Percentiles rank a stretch among this genome's conserved stretches.
phyloP scores from a whole-genome alignment of 2,329 filamentous ascomycete genomes.

The Simplicillium aogashimaense region DNA sequence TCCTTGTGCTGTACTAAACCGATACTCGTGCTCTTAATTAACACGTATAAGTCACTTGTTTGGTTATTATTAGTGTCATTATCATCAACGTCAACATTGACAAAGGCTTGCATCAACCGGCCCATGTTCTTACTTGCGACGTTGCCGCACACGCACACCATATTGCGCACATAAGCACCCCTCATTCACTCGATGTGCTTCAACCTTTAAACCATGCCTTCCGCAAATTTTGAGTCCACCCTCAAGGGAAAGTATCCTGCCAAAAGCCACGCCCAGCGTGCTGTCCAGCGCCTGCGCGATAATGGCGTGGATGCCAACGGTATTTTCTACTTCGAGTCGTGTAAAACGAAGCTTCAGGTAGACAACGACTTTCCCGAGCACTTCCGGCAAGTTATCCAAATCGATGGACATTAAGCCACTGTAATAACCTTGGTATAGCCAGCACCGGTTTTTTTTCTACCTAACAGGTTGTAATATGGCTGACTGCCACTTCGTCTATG shows the following conservation, averaged over 20 bases:
- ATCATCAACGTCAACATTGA: no score
- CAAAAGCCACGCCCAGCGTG: constrained; percentile 74
- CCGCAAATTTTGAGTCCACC: constrained; percentile 36
- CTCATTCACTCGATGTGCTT: neutral
- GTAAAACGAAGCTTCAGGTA: constrained; percentile 71
- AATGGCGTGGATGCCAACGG: constrained; percentile 55
- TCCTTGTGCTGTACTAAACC: no score
- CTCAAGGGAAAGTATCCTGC: constrained; percentile 64
- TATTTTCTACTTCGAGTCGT: constrained; percentile 79
- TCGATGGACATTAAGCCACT: neutral
- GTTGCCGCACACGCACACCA: no score
- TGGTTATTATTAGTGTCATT: no score
- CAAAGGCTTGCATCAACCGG: no score
- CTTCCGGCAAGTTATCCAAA: constrained; percentile 52
- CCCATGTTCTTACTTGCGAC: no score
- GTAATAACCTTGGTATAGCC: constrained; percentile 34
- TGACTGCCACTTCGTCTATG: constrained; percentile 73
- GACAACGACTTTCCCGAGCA: constrained; percentile 77
- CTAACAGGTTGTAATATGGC: constrained; percentile 74
- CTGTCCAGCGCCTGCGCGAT: constrained; percentile 64
- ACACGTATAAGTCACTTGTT: no score
- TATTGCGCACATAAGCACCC: neutral
- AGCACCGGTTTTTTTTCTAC: constrained; percentile 91
- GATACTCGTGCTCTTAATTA: no score
- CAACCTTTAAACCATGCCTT: constrained; percentile 17